Conservation (phyloP, 2,329 filamentous ascomycete genomes). For the Paraphoma sp. region DNA sequence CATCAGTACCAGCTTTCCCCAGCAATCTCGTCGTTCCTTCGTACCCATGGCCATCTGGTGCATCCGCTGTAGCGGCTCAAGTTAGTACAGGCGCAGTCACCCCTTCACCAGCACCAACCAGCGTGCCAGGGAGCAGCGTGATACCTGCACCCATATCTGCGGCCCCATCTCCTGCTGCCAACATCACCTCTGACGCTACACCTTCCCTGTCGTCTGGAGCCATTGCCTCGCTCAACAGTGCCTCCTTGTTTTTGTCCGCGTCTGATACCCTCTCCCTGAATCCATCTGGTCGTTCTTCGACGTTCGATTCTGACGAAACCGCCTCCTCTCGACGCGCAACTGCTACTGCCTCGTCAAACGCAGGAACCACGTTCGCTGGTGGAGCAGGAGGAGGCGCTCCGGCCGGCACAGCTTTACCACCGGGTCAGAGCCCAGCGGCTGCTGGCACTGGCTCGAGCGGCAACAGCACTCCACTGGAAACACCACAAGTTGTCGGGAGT, state of each 20-base stretch:
- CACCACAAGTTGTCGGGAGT: constrained; percentile 65
- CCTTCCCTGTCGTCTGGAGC: background rate
- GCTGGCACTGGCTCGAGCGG: constrained; percentile 9
- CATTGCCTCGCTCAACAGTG: constrained; percentile 1
- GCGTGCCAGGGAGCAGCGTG: constrained; percentile 5
- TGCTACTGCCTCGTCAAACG: constrained; percentile 18
- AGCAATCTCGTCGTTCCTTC: constrained; percentile 41
- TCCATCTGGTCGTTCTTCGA: constrained; percentile 16
- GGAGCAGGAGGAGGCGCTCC: constrained; percentile 20
- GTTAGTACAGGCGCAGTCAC: constrained; percentile 7
- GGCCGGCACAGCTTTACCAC: constrained; percentile 20
- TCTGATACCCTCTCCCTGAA: constrained; percentile 9
- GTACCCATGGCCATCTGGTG: constrained; percentile 41
- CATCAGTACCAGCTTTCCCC: constrained; percentile 45
- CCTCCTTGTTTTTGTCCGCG: constrained; percentile 13
- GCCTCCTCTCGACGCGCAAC: constrained; percentile 16
- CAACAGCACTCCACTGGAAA: constrained; percentile 47
- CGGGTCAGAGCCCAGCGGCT: constrained; percentile 18
- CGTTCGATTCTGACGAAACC: constrained; percentile 11
- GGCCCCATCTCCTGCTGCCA: constrained; percentile 10
- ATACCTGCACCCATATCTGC: constrained; percentile 1
- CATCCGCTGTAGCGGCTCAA: constrained; percentile 10
- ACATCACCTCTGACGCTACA: constrained; percentile 23
- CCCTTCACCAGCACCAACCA: constrained; percentile 15
- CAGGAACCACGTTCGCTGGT: constrained; percentile 10